These are phyloP conservation scores for Micractinium conductrix DNA, from an alignment of 139 green algal species.

Conservation along the genomic window DNA sequence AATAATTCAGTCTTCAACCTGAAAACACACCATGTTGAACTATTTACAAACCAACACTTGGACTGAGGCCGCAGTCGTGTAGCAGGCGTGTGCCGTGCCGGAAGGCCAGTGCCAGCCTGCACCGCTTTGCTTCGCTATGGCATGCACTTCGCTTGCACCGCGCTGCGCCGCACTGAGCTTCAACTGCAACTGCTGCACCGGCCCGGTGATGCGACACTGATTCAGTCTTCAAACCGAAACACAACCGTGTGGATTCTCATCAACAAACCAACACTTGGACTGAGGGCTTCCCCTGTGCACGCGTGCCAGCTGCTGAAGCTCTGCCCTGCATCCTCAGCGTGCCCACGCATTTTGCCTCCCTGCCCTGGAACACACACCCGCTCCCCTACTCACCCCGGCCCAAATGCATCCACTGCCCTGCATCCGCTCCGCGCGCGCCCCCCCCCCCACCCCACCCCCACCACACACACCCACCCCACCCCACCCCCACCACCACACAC, in stretches of 20 bases:
- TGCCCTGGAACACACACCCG: too few relatives aligned
- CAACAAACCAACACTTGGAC: conserved; percentile 44
- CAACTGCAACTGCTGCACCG: background rate
- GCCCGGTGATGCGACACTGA: conserved; percentile 51
- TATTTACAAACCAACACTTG: conserved; percentile 44
- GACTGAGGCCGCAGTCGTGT: conserved; percentile 43
- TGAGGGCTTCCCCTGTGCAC: background rate
- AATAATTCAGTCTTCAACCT: conserved; percentile 76
- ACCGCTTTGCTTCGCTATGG: too few relatives aligned
- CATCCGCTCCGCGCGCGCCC: background rate
- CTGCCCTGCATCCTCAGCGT: too few relatives aligned
- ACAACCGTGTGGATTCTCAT: conserved; percentile 13
- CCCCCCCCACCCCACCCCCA: background rate
- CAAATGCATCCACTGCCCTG: too few relatives aligned
- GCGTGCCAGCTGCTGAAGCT: background rate
- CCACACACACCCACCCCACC: background rate
- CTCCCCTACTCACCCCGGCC: too few relatives aligned
- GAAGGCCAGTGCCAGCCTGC: too few relatives aligned
- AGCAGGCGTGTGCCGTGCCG: too few relatives aligned
- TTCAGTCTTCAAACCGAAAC: conserved; percentile 78
- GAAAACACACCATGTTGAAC: conserved; percentile 36
- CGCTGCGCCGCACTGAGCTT: too few relatives aligned
- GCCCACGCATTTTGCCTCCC: too few relatives aligned
- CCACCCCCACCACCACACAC: background rate
- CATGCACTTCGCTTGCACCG: too few relatives aligned